Evolutionary conservation across 306 rosid species (phyloP).

Genomic region (Herpetospermum pedunculosum): DNA sequence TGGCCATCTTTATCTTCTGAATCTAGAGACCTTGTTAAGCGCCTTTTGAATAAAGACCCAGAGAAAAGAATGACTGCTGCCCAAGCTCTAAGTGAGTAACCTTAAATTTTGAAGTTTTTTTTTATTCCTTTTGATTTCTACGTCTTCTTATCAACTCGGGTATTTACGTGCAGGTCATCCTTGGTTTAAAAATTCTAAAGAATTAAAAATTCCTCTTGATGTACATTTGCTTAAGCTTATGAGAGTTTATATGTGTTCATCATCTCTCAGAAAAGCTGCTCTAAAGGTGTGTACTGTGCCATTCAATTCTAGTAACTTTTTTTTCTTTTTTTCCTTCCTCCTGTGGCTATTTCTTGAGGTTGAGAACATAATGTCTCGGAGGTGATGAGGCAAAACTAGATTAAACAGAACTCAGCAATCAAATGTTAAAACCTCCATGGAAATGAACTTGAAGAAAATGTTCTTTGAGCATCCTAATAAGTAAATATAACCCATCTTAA

Average conservation of each 20-base stretch:
- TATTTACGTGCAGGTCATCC: conserved; percentile 63
- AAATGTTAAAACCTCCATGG: neutral
- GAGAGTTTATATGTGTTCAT: conserved; percentile 78
- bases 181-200: conserved; percentile 56
- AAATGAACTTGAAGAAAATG: neutral
- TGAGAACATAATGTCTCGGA: neutral
- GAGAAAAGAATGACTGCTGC: conserved; percentile 90
- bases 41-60: conserved; percentile 76
- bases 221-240: conserved; percentile 72
- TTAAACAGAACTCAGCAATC: neutral
- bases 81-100: conserved; percentile 66
- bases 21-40: conserved; percentile 74
- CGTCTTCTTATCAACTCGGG: conserved; percentile 17
- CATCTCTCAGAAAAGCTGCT: conserved; percentile 80
- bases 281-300: conserved; percentile 52
- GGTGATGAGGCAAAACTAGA: neutral
- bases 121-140: conserved; percentile 3
- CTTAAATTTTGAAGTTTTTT: conserved; percentile 5
- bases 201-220: conserved; percentile 65
- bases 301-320: conserved; percentile 1
- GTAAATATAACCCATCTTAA: neutral
- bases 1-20: conserved; percentile 84
- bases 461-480: neutral
- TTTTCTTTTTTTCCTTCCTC: neutral
- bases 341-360: neutral